Base-by-base conservation (phyloP, 495 filamentous ascomycete species). In the Hypoxylon intermedium region DNA sequence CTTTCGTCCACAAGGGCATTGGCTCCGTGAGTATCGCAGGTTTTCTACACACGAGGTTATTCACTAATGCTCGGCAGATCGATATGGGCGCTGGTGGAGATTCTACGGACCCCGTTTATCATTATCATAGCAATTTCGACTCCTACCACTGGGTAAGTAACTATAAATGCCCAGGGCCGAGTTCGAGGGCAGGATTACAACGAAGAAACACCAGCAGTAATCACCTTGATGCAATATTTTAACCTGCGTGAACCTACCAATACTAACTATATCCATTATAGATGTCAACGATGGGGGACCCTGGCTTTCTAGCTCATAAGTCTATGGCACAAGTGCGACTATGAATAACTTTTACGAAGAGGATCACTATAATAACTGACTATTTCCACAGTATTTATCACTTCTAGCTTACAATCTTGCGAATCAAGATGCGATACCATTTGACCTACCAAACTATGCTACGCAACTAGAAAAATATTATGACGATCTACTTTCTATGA, bases 71-170 rank as follows among this genome's bases (percentile, higher is more conserved):
- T 23, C 12, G 1, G 9, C 16, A 71, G 67, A 61, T 96, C 55
- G 92, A 96, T 67, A 82, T 96, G 60, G 82, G 87, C 15, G 91
- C 95, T 60, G 67, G 74, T 33, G 80, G 82, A 18, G 76, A 80
- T 33, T 68, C 83, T 26, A 40, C 28, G 2, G 67, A 68, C 26
- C 67, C 73, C 15, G 63, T 80, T 26, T 93, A 82, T 67, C 91
- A 91, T 9, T 89, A 90, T 47, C 87, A 92, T 68, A 88, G 84
- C 60, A 96, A 92, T 73, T 93, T 91, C 70, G 92, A 96, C 70
- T 89, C 83, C 45, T 92, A 84, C 60, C 83, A 92, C 54, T 94
- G 90, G 88, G 61, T 65, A 16, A 65, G 61, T 55, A 12, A 12
- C 24, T 4, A 7, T 34, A n/a, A n/a, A 7, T 20, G 20, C n/a